These are phyloP conservation scores for Cyclocybe cylindracea DNA, from an alignment of 768 basidiomycete genomes.

Conservation along the genomic window DNA sequence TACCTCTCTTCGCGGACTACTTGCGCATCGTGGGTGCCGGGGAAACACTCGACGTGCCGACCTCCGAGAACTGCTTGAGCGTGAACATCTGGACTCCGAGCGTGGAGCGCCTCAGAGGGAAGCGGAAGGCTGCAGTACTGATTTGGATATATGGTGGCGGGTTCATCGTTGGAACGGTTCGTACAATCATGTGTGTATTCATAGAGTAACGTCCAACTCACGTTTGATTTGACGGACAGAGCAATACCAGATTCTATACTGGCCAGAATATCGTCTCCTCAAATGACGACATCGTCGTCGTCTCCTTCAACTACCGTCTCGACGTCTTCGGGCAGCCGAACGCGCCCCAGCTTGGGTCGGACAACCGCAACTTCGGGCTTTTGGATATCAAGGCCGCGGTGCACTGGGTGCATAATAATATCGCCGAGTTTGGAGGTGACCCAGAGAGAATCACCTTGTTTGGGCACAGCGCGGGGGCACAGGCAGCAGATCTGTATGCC, in stretches of 20 bases:
- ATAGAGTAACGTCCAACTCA: neutral
- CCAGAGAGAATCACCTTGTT: conserved; percentile 35
- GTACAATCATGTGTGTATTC: neutral
- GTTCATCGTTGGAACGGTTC: conserved; percentile 34
- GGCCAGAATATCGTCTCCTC: conserved; percentile 31
- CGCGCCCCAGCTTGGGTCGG: conserved; percentile 32
- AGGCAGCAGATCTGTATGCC: conserved; percentile 31
- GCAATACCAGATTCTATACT: conserved; percentile 25
- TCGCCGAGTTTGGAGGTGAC: conserved; percentile 43
- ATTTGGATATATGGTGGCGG: conserved; percentile 39
- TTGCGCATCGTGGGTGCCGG: conserved; percentile 21
- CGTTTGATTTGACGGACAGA: conserved; percentile 15
- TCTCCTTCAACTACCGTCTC: conserved; percentile 38
- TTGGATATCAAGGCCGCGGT: conserved; percentile 39
- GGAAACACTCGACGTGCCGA: conserved; percentile 21
- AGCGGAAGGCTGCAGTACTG: conserved; percentile 34
- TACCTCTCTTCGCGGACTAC: conserved; percentile 18
- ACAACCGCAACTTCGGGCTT: conserved; percentile 35
- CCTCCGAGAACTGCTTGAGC: conserved; percentile 35
- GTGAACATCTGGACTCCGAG: conserved; percentile 41
- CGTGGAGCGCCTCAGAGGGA: conserved; percentile 11
- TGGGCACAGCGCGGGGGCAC: conserved; percentile 37
- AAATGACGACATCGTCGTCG: conserved; percentile 33
- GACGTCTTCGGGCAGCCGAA: conserved; percentile 41
- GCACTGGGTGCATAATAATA: conserved; percentile 48